phyloP scores from a whole-genome alignment of 2,329 filamentous ascomycete species.

The Kalmusia sp. region DNA sequence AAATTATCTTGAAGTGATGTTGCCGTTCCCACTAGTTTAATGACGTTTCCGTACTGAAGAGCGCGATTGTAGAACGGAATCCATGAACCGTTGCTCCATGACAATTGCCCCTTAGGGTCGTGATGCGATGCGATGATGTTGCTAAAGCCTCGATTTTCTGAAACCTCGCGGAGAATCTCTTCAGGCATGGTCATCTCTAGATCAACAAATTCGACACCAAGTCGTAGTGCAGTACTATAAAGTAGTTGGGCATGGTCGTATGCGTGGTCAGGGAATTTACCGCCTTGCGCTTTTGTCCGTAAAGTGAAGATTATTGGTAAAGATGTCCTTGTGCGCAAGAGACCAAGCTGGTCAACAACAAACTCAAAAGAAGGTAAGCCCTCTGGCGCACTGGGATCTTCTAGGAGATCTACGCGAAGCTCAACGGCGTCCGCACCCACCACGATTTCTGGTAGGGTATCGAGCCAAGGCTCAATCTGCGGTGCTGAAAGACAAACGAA shows the following conservation, averaged over 20 bases:
- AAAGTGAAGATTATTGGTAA: slow-evolving; percentile 93
- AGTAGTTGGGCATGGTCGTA: slow-evolving; percentile 74
- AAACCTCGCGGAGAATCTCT: slow-evolving; percentile 73
- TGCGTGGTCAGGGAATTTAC: slow-evolving; percentile 81
- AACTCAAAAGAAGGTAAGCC: slow-evolving; percentile 74
- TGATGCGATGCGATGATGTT: slow-evolving; percentile 96
- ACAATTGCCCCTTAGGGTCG: slow-evolving; percentile 78
- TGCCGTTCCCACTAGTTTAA: slow-evolving; percentile 91
- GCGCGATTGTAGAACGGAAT: slow-evolving; percentile 88
- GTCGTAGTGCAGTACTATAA: slow-evolving; percentile 78
- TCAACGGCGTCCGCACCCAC: slow-evolving; percentile 94
- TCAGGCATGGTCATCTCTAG: slow-evolving; percentile 87
- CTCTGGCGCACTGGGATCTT: slow-evolving; percentile 68
- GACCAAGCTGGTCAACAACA: slow-evolving; percentile 79
- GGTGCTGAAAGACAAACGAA: slow-evolving; percentile 92
- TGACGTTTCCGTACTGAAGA: slow-evolving; percentile 86
- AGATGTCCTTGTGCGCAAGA: slow-evolving; percentile 74
- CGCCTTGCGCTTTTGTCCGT: slow-evolving; percentile 84
- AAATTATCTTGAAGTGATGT: slow-evolving; percentile 83
- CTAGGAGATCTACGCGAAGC: slow-evolving; percentile 87
- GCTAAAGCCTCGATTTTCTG: slow-evolving; percentile 73
- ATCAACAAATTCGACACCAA: slow-evolving; percentile 92
- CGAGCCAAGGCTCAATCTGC: slow-evolving; percentile 68
- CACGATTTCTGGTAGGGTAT: slow-evolving; percentile 73
- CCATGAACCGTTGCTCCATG: slow-evolving; percentile 95